Percentiles rank a stretch among this genome's conserved stretches.
Conservation (phyloP, 805 yeast genomes). For the Candida germanica region DNA sequence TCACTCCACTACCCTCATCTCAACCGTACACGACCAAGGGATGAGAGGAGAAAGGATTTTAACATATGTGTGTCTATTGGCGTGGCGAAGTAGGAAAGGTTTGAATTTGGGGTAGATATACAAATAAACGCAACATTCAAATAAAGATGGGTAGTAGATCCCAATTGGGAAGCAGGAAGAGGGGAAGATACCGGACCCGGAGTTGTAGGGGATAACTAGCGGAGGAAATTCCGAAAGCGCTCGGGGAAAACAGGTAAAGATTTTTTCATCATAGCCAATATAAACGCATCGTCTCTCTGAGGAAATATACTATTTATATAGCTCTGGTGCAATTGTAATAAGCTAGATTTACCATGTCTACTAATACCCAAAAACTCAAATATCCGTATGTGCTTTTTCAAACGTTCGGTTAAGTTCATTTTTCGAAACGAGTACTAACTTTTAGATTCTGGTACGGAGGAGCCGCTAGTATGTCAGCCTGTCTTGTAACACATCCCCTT, state of each 20-base stretch:
- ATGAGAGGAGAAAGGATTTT: no score
- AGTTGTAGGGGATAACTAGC: not conserved
- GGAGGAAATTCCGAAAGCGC: not conserved
- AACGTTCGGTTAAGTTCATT: not conserved
- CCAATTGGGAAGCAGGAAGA: no score
- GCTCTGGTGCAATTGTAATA: no score
- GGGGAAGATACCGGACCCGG: not conserved
- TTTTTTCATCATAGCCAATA: not conserved
- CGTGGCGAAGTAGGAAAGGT: no score
- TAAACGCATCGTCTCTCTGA: no score
- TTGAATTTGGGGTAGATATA: no score
- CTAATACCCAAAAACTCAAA: slow-evolving; percentile 9
- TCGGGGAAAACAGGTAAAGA: not conserved
- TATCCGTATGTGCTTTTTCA: slow-evolving; percentile 12
- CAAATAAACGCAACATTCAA: no score
- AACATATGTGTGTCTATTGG: no score
- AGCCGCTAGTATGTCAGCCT: slow-evolving; percentile 65
- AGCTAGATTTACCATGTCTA: slow-evolving; percentile 8
- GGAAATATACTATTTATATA: no score
- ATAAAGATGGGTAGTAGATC: no score
- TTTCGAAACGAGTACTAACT: slow-evolving; percentile 4
- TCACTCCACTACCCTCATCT: no score
- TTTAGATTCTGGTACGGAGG: slow-evolving; percentile 63
- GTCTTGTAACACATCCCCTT: slow-evolving; percentile 72
- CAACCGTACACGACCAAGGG: no score